A percentile compares a stretch with the other conserved stretches of the same genome.
Evolutionary conservation across 2,329 filamentous ascomycete species (phyloP).

Genomic region (Botrytis porri): DNA sequence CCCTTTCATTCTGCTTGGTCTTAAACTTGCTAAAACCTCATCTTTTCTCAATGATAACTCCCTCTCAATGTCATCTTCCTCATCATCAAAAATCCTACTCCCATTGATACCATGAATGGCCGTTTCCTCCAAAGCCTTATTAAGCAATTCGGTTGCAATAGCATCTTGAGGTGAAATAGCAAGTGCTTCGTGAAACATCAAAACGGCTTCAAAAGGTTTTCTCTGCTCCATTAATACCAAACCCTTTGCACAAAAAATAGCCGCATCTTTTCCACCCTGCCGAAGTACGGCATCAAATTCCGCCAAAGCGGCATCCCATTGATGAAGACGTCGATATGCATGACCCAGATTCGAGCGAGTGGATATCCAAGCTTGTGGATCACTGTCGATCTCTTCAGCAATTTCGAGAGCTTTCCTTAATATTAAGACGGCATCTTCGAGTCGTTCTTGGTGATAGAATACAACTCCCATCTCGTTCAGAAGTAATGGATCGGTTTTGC

Average conservation of each 20-base stretch:
- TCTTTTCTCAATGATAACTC: conserved; percentile 48
- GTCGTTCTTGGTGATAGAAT: conserved; percentile 85
- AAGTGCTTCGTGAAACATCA: conserved; percentile 79
- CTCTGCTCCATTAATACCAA: conserved; percentile 78
- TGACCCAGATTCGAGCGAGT: conserved; percentile 88
- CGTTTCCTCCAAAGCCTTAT: conserved; percentile 66
- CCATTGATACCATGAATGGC: conserved; percentile 39
- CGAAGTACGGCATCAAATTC: conserved; percentile 87
- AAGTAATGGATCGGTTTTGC: conserved; percentile 80
- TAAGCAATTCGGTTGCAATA: conserved; percentile 74
- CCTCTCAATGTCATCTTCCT: conserved; percentile 54
- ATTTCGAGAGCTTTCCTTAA: conserved; percentile 77
- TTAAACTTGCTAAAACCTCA: conserved; percentile 45
- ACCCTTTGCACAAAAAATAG: conserved; percentile 78
- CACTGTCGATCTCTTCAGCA: conserved; percentile 76
- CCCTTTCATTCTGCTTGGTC: conserved; percentile 43
- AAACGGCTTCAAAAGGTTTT: conserved; percentile 71
- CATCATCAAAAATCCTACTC: conserved; percentile 38
- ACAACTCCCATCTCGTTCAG: conserved; percentile 96
- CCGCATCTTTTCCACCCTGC: conserved; percentile 74
- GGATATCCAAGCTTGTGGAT: conserved; percentile 77
- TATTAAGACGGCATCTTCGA: conserved; percentile 70
- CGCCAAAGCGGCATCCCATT: conserved; percentile 67
- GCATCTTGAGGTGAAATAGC: conserved; percentile 77
- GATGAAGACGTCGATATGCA: conserved; percentile 70